phyloP scores from a whole-genome alignment of 768 basidiomycete species.

The Boletus speciosus region DNA sequence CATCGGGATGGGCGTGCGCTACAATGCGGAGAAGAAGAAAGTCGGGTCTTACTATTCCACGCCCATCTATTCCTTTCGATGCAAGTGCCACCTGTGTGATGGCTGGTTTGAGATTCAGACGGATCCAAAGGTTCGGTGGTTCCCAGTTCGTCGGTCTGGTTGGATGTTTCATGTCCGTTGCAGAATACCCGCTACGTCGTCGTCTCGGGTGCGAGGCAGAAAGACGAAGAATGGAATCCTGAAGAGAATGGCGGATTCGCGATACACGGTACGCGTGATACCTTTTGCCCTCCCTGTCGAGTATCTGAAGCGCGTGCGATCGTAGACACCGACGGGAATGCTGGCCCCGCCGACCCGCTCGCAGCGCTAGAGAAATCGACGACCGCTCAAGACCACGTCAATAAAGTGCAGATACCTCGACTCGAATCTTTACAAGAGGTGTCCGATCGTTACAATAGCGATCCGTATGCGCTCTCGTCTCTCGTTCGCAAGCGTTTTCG shows the following conservation, averaged over 20 bases:
- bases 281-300: neutral
- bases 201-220: slow-evolving; percentile 85
- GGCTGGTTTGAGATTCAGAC: slow-evolving; percentile 99
- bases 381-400: slow-evolving; percentile 66
- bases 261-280: slow-evolving; percentile 60
- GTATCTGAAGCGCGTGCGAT: neutral
- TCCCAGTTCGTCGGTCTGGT: neutral
- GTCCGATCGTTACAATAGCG: slow-evolving; percentile 76
- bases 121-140: slow-evolving; percentile 76
- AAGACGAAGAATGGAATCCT: slow-evolving; percentile 96
- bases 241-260: slow-evolving; percentile 94
- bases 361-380: slow-evolving; percentile 87
- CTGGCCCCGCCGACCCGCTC: slow-evolving; percentile 74
- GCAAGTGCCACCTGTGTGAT: slow-evolving; percentile 95
- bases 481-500: slow-evolving; percentile 81
- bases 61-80: slow-evolving; percentile 91
- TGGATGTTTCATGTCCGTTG: neutral
- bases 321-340: slow-evolving; percentile 66
- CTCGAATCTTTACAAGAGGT: slow-evolving; percentile 74
- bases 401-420: slow-evolving; percentile 73
- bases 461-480: slow-evolving; percentile 80
- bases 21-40: slow-evolving; percentile 99
- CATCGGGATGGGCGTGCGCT: slow-evolving; percentile 99
- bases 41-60: slow-evolving; percentile 93
- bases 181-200: slow-evolving; percentile 97